Percentiles rank a stretch among this genome's conserved stretches.
phyloP scores from a whole-genome alignment of 2,329 filamentous ascomycete genomes.

The Penicillium corylophilum region DNA sequence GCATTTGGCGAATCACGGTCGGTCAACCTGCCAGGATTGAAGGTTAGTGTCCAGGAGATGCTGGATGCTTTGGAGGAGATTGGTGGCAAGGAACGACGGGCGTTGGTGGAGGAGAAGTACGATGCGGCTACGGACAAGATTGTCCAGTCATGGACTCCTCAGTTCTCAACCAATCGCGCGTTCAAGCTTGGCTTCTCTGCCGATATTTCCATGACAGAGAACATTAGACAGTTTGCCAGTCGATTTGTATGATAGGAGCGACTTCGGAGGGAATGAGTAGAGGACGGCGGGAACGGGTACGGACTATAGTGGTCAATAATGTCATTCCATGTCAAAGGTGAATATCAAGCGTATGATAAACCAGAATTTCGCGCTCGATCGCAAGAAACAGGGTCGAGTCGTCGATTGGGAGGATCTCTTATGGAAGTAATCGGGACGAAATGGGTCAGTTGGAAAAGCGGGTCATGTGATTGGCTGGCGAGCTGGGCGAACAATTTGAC shows the following conservation, averaged over 20 bases:
- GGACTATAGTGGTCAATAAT: background rate
- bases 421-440: constrained; percentile 38
- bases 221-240: constrained; percentile 40
- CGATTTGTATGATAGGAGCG: constrained; percentile 28
- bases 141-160: constrained; percentile 60
- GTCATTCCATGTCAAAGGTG: background rate
- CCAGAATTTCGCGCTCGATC: too few species aligned
- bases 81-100: constrained; percentile 56
- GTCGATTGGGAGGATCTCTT: background rate
- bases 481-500: constrained; percentile 46
- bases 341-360: background rate
- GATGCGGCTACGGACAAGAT: constrained; percentile 57
- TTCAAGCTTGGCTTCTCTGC: constrained; percentile 48
- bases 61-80: constrained; percentile 58
- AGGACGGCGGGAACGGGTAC: background rate
- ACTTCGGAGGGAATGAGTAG: constrained; percentile 3
- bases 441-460: constrained; percentile 40
- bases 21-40: constrained; percentile 55
- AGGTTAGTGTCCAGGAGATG: constrained; percentile 60
- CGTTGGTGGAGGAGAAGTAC: constrained; percentile 55
- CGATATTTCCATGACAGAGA: constrained; percentile 43
- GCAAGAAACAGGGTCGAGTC: background rate
- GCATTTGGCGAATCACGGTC: constrained; percentile 55
- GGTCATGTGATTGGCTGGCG: constrained; percentile 47
- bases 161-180: constrained; percentile 57